Evolutionary conservation across 768 basidiomycete genomes (phyloP), one percentile per base, ranked within the genome.

Genomic region (Lactarius hengduanensis): DNA sequence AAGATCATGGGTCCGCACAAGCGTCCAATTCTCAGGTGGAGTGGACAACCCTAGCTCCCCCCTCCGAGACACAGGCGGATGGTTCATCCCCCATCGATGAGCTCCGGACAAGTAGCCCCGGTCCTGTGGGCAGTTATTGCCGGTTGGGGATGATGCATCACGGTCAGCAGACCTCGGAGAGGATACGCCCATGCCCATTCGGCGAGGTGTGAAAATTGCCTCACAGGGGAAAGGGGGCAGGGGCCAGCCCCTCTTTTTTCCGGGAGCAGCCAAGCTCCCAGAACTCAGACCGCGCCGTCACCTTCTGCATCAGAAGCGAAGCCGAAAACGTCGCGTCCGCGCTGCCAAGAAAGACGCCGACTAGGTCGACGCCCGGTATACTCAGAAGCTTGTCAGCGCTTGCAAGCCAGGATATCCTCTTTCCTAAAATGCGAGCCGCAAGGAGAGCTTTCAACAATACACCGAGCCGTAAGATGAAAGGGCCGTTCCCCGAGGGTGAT

Each of bases 241-340:
- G 10, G 10, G 11, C 20, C 28, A 55, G 15, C 61, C 68, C 13
- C 68, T 70, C 16, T 70, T 70, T 57, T 53, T 69, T 30, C 68
- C 68, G 5, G 68, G 2, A 69, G 68, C 43, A 70, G 70, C 50
- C 70, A 70, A 56, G 47, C 43, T n/a, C 64, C 56, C 9, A 57
- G 45, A 56, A n/a, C 5, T 28, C 53, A 40, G 43, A 54, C 32
- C 2, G 53, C 66, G 2, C 41, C 47, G 5, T 55, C 66, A 36
- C 40, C 59, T 15, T 63, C 67, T 20, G 58, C 13, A 50, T 69
- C 69, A 30, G 66, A 68, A 61, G 57, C 20, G 66, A 69, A 54
- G 36, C 59, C 28, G 59, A 55, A 38, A 67, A 32, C 11, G 56
- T 16, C 1, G 38, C 32, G 9, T 30, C 57, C n/a, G 5, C 30